Conservation (phyloP, 306 rosid genomes). For the Aeschynomene evenia region DNA sequence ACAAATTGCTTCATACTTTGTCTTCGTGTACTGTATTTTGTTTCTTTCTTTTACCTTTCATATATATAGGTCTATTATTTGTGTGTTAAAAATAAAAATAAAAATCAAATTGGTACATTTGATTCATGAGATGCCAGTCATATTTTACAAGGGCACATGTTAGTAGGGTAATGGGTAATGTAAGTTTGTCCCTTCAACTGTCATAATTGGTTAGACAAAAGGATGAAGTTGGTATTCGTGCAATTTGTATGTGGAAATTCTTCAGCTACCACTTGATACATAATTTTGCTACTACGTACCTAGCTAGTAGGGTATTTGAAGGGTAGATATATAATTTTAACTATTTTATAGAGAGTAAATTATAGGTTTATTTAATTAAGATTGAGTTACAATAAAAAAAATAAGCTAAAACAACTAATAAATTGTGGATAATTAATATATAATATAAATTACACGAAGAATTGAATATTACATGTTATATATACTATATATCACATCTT, state of each 20-base stretch:
- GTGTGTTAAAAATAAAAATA: not conserved
- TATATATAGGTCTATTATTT: not conserved
- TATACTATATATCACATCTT: too few species aligned
- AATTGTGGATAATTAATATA: too few species aligned
- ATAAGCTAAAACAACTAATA: too few species aligned
- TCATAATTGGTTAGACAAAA: slow-evolving; percentile 5
- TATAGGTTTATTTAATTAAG: too few species aligned
- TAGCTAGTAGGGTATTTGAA: too few species aligned
- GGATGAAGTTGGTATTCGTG: not conserved
- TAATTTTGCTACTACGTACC: not conserved
- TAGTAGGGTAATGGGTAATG: not conserved
- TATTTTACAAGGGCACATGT: slow-evolving; percentile 17
- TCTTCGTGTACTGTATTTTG: not conserved
- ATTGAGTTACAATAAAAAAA: too few species aligned
- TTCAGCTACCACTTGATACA: not conserved
- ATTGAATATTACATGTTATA: too few species aligned
- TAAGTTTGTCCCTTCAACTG: not conserved
- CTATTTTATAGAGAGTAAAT: too few species aligned
- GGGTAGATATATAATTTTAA: too few species aligned
- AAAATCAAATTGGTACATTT: not conserved
- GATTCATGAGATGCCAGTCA: not conserved
- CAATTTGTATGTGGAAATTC: not conserved
- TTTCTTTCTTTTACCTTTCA: not conserved
- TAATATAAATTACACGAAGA: not conserved
- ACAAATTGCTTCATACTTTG: not conserved